Evolutionary conservation across 23 red algal species (phyloP), one percentile per base, ranked within the genome.

Genomic region (Cyanidiococcus yangmingshanensis): DNA sequence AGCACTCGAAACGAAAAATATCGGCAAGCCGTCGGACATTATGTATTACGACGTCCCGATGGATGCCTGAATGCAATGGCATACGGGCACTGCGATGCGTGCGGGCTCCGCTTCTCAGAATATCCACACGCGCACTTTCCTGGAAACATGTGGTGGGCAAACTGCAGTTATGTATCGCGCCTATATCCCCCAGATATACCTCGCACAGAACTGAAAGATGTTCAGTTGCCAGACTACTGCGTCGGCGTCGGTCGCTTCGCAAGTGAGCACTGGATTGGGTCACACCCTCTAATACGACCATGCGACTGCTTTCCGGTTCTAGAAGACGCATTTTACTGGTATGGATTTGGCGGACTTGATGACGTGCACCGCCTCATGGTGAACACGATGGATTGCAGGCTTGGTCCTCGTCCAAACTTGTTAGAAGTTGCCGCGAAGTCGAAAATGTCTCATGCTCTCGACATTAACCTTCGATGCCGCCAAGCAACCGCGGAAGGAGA

Each of bases 251-350:
- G 32, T 71, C 63, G 63, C 16, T 71, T 71, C 27, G 63, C 63
- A 3, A 25, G 32, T 35, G 63, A 71, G 27, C 63, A 71, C 63
- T 71, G 63, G 63, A 71, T 71, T 35, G 63, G 63, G 3, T 71
- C 63, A 29, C 63, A 71, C 32, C 63, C 63, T 25, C 63, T 17
- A 71, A 12, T 71, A 35, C 7, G 63, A 32, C 63, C 63, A 25
- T 71, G 63, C 63, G 63, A 71, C 32, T 71, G 63, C 63, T 35
- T 71, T 30, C 63, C 63, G 12, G 21, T 71, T 29, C 3, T 29
- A 3, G n/a, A 25, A 30, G 63, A 71, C 63, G n/a, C n/a, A 32
- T 71, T 71, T 71, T 71, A 71, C 63, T 71, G 63, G 63, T 71
- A 71, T 35, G 63, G 63, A 21, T 54, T 54, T 21, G 7, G 12